Conservation (phyloP, 805 yeast genomes). For the Saccharomycopsis sp. region DNA sequence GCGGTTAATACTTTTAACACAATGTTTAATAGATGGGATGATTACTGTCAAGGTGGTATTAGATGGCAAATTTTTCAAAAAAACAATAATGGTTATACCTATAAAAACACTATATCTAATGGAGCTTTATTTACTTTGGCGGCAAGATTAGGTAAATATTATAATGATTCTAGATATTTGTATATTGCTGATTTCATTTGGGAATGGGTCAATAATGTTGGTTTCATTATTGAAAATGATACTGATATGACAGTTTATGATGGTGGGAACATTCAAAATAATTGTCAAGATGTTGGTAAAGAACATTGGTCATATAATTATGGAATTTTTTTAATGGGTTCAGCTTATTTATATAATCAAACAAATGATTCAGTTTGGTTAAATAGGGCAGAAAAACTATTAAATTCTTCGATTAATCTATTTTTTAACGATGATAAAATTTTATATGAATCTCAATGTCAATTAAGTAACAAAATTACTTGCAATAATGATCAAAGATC, state of each 20-base stretch:
- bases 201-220: slow-evolving; percentile 42
- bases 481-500: slow-evolving; percentile 74
- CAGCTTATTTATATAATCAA: slow-evolving; percentile 57
- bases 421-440: slow-evolving; percentile 39
- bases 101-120: slow-evolving; percentile 56
- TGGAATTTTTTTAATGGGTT: slow-evolving; percentile 56
- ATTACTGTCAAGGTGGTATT: slow-evolving; percentile 48
- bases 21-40: slow-evolving; percentile 48
- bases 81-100: slow-evolving; percentile 54
- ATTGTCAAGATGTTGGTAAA: slow-evolving; percentile 35
- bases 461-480: slow-evolving; percentile 24
- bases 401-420: slow-evolving; percentile 36
- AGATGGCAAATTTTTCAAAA: slow-evolving; percentile 65
- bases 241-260: slow-evolving; percentile 36
- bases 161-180: slow-evolving; percentile 48
- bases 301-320: slow-evolving; percentile 63
- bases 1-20: slow-evolving; percentile 26
- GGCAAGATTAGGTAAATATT: slow-evolving; percentile 51
- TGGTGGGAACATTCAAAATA: slow-evolving; percentile 43
- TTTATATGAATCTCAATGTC: slow-evolving; percentile 57
- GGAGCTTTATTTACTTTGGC: slow-evolving; percentile 54
- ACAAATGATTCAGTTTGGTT: slow-evolving; percentile 44
- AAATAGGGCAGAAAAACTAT: slow-evolving; percentile 33
- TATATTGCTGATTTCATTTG: slow-evolving; percentile 53
- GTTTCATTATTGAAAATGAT: slow-evolving; percentile 24